Base-by-base conservation (phyloP, 2,329 filamentous ascomycete species). In the Diaporthe nobilis region DNA sequence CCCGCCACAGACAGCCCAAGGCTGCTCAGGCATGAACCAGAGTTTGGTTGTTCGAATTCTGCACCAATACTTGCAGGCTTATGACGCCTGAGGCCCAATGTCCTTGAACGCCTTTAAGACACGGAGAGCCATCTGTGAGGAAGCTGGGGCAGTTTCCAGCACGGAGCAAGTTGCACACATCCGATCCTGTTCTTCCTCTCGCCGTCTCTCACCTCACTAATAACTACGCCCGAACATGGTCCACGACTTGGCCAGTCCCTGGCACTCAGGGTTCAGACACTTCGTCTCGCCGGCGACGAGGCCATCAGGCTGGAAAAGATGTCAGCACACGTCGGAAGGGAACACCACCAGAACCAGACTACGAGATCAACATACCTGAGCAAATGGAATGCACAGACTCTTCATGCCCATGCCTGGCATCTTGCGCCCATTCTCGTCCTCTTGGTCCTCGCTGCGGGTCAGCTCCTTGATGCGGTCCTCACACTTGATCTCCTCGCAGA, bases 381-480 rank as follows among this genome's bases (percentile, higher is more conserved):
- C 94, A 80, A 96, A 96, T 67, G 86, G 86, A 88, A 90, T 97
- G 92, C 88, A 96, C 85, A 85, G 91, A 85, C 84, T 92, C 92
- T 88, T 94, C 94, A 87, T 92, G 81, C 90, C 90, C 90, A 92
- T 92, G 81, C 87, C 65, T 2, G 65, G 65, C 65, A 55, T 70
- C 65, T 55, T 70, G n/a, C 47, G 49, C 9, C 65, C 65, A 17
- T 70, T 88, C 79, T 90, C 88, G 79, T 87, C 89, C 67, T 89
- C 87, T 47, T 87, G 83, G 70, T 86, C 85, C 71, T 79, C 74
- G 31, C 78, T 77, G 58, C 94, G 95, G 78, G 95, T 98, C 83
- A 96, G 89, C 74, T 97, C 95, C 91, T 98, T 98, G 87, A 98
- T 95, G 84, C 95, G 92, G 81, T 98, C 96, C 86, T 98, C 96